Conservation (phyloP, 768 basidiomycete genomes). For the Russula emetica region DNA sequence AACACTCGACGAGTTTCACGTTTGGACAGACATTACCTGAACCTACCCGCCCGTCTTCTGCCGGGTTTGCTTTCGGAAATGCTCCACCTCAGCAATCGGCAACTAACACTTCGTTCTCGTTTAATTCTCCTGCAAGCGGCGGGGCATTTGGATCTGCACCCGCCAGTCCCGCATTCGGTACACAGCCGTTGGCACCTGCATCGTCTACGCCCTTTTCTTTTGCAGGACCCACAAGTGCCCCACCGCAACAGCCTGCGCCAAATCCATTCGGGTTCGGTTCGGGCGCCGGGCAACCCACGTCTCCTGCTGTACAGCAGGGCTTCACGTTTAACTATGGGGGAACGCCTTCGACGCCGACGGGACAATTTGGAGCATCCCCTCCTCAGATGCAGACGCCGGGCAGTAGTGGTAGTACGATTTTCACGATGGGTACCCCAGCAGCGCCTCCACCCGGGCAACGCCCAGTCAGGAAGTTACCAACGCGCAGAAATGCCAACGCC, state of each 20-base stretch:
- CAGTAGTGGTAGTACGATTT: conserved; percentile 25
- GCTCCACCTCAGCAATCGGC: conserved; percentile 35
- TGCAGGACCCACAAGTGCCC: conserved; percentile 32
- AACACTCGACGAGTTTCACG: conserved; percentile 28
- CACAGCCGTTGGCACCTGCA: conserved; percentile 22
- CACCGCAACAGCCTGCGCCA: conserved; percentile 33
- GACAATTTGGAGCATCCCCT: conserved; percentile 32
- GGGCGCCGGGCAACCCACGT: conserved; percentile 33
- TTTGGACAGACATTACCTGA: conserved; percentile 33
- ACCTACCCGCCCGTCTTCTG: conserved; percentile 36
- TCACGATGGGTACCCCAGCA: conserved; percentile 33
- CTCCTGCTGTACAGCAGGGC: conserved; percentile 32
- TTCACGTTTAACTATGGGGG: conserved; percentile 31
- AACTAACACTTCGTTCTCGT: conserved; percentile 29
- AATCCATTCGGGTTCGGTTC: conserved; percentile 35
- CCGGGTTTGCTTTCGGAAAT: conserved; percentile 31
- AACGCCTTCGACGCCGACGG: conserved; percentile 28
- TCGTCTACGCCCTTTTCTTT: conserved; percentile 28
- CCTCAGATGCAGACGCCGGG: conserved; percentile 19
- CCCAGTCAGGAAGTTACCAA: conserved; percentile 35
- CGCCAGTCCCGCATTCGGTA: conserved; percentile 25
- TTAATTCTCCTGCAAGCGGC: conserved; percentile 29
- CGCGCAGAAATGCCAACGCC: conserved; percentile 31
- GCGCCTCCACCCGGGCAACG: conserved; percentile 27
- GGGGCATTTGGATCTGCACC: conserved; percentile 32